Base-by-base conservation (phyloP, 805 yeast species). In the Nakazawaea sp. region DNA sequence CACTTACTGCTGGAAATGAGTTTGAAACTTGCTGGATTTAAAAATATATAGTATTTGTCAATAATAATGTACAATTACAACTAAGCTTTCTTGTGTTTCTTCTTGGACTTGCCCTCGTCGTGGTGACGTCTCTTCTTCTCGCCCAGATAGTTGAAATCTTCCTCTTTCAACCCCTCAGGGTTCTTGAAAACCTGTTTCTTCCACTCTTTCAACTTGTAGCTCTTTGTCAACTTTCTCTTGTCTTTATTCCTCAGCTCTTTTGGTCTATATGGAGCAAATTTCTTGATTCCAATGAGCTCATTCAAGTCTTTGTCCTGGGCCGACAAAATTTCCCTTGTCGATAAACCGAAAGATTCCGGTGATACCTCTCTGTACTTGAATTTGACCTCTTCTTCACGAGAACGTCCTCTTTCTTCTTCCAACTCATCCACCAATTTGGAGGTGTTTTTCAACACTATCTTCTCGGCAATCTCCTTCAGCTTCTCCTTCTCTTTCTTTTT, bases 301-400 rank as follows among this genome's bases (percentile, higher is more conserved):
- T 92, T 92, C 58, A 92, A 68, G 33, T 81, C 83, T 43, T 72
- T 69, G 56, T 92, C 98, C 52, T 85, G 90, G 11, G 98, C 98
- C 41, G 86, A 62, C 37, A 92, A 66, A 33, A 92, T 92, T 50
- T 92, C 98, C 44, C 92, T 70, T 0, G 92, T 72, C 0, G 84
- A 69, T 33, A 92, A 68, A 10, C 97, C 97, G 61, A 75, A 92
- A 8, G 88, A 64, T 51, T 92, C 97, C 7, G 98, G 97, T 1
- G 96, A 88, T 4, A 92, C 97, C 49, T 88, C 95, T 50, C 97
- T 75, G 55, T 92, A 92, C 49, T 78, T 79, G 70, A 92, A 90
- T 38, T 66, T 71, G 27, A 75, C 49, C 5, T 56, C 68, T 12
- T 70, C 70, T 2, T 65, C 67, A 4, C 57, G 68, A 7, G 65